These are phyloP conservation scores for Hypericum androsaemum DNA, from an alignment of 345 rosid species.

Conservation along the genomic window DNA sequence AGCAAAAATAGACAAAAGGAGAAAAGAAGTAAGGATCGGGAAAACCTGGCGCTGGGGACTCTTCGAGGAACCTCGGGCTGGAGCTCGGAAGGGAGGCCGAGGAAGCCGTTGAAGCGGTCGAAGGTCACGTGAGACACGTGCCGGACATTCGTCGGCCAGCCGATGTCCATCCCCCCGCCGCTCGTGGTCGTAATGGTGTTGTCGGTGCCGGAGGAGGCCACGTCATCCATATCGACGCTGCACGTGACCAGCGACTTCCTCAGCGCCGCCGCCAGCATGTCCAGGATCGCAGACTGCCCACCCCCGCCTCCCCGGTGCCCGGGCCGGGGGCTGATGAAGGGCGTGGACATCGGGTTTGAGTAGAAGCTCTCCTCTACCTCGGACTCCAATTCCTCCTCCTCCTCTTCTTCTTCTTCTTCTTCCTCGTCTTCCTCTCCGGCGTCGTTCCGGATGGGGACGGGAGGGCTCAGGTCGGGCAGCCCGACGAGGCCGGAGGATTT, in stretches of 20 bases:
- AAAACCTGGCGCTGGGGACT: too few relatives aligned
- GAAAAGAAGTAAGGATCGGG: too few relatives aligned
- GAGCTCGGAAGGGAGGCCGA: not conserved
- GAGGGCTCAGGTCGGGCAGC: conserved; percentile 20
- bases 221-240: not conserved
- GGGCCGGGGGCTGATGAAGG: conserved; percentile 35
- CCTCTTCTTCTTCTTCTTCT: conserved; percentile 8
- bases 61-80: not conserved
- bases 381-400: conserved; percentile 22
- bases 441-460: conserved; percentile 10
- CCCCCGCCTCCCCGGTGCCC: conserved; percentile 16
- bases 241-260: conserved; percentile 9
- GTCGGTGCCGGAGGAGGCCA: not conserved
- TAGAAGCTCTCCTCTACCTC: conserved; percentile 20
- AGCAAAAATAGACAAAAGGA: too few relatives aligned
- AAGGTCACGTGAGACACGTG: conserved; percentile 1
- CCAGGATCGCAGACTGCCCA: not conserved
- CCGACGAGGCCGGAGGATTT: conserved; percentile 57
- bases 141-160: not conserved
- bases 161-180: not conserved
- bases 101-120: conserved; percentile 1
- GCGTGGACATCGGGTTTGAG: conserved; percentile 32
- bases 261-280: conserved; percentile 44
- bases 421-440: conserved; percentile 24
- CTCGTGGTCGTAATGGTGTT: too few relatives aligned